These are phyloP conservation scores for Haplosporangium gracile DNA, from an alignment of 192 early-diverging fungal genomes.

Conservation along the genomic window DNA sequence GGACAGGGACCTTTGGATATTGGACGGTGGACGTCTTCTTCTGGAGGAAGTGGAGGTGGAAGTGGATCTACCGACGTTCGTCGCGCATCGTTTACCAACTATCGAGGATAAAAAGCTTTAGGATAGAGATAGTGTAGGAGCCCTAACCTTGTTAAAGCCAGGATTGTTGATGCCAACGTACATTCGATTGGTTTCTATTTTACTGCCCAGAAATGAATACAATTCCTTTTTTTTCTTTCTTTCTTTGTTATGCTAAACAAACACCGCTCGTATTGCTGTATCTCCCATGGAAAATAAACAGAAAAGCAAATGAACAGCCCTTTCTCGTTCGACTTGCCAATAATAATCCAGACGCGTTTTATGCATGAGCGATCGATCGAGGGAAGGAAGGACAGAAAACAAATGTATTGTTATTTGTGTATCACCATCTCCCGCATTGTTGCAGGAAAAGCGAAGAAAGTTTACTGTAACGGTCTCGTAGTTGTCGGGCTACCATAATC, in stretches of 20 bases:
- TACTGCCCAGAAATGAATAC: background rate
- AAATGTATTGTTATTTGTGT: background rate
- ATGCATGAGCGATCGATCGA: background rate
- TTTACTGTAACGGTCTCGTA: no score
- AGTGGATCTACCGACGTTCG: background rate
- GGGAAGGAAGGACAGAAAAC: background rate
- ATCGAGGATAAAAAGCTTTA: background rate
- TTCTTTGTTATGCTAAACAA: background rate
- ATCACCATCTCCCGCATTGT: background rate
- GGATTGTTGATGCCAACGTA: background rate
- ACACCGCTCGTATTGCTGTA: background rate
- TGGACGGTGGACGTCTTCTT: background rate
- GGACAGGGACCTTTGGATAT: background rate
- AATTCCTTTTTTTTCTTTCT: background rate
- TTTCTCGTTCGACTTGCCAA: background rate
- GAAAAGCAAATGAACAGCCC: background rate
- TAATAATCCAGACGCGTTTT: background rate
- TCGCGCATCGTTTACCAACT: slow-evolving; percentile 11
- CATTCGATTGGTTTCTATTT: background rate
- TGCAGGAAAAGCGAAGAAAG: no score
- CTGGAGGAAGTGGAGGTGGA: background rate
- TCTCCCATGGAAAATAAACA: background rate
- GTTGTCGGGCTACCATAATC: no score
- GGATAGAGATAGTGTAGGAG: background rate
- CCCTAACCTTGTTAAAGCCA: background rate